These are phyloP conservation scores for Vicia sativa DNA, from an alignment of 306 rosid species.

Conservation along the genomic window DNA sequence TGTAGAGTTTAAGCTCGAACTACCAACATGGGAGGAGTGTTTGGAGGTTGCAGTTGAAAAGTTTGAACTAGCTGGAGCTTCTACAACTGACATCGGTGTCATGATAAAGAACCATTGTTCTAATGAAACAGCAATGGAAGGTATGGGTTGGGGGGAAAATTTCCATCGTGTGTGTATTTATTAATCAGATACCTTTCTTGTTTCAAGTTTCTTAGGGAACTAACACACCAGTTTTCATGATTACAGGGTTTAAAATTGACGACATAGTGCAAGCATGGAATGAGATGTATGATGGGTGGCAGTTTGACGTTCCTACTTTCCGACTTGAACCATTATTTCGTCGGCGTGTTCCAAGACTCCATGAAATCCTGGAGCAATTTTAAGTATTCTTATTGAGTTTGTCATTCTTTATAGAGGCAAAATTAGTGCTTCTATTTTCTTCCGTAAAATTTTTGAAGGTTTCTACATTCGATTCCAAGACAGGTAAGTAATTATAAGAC, in stretches of 20 bases:
- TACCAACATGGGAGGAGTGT: slow-evolving; percentile 97
- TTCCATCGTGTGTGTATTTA: slow-evolving; percentile 8
- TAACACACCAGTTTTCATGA: slow-evolving; percentile 32
- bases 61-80: slow-evolving; percentile 95
- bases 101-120: slow-evolving; percentile 97
- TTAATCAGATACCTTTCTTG: slow-evolving; percentile 8
- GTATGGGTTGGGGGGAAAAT: slow-evolving; percentile 42
- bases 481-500: slow-evolving; percentile 45
- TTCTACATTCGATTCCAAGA: slow-evolving; percentile 38
- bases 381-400: slow-evolving; percentile 47
- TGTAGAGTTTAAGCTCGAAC: slow-evolving; percentile 72
- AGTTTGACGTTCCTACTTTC: slow-evolving; percentile 87
- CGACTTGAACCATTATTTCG: slow-evolving; percentile 94
- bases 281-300: slow-evolving; percentile 99
- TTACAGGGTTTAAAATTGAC: slow-evolving; percentile 88
- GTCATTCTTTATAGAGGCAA: slow-evolving; percentile 51
- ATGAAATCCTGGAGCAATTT: slow-evolving; percentile 72
- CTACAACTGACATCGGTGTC: slow-evolving; percentile 85
- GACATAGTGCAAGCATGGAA: slow-evolving; percentile 96
- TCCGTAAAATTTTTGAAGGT: slow-evolving; percentile 48
- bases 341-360: slow-evolving; percentile 84
- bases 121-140: slow-evolving; percentile 86
- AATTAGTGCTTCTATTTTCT: slow-evolving; percentile 49
- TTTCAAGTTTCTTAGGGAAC: slow-evolving; percentile 30
- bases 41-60: slow-evolving; percentile 87